A percentile compares a stretch with the other conserved stretches of the same genome.
Evolutionary conservation across 805 yeast species (phyloP).

Genomic region (Grigorovia humatica): DNA sequence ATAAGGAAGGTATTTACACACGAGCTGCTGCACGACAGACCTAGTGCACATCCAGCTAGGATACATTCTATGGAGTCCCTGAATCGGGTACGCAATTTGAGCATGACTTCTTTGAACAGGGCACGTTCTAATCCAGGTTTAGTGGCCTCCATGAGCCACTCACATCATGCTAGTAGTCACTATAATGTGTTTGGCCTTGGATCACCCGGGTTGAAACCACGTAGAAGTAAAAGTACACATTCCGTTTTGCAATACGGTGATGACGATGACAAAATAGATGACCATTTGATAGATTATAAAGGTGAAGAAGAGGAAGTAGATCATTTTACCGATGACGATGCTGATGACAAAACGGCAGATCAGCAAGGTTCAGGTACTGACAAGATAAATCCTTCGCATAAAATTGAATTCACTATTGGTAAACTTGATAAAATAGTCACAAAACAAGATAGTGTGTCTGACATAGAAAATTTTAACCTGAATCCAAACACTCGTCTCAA

Average conservation of each 20-base stretch:
- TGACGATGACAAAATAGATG: constrained; percentile 13
- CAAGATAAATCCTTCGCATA: background rate
- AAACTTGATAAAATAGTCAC: background rate
- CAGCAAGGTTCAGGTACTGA: background rate
- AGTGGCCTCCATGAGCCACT: background rate
- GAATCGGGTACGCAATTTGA: constrained; percentile 18
- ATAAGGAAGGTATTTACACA: constrained; percentile 20
- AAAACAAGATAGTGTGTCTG: background rate
- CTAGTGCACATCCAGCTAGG: constrained; percentile 6
- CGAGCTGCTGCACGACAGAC: constrained; percentile 14
- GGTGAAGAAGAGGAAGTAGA: constrained; percentile 34
- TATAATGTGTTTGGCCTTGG: constrained; percentile 7
- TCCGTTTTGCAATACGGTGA: constrained; percentile 21
- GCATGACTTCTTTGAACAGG: constrained; percentile 27
- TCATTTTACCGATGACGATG: constrained; percentile 30
- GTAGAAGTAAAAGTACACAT: constrained; percentile 22
- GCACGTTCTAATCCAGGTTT: constrained; percentile 15
- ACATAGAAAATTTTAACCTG: background rate
- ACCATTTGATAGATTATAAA: constrained; percentile 11
- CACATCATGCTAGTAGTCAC: constrained; percentile 1
- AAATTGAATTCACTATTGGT: constrained; percentile 4
- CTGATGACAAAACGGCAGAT: constrained; percentile 10
- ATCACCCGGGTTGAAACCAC: constrained; percentile 19
- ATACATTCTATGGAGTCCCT: constrained; percentile 24
- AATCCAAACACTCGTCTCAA: background rate